Percentiles rank a stretch among this genome's conserved stretches.
phyloP scores from a whole-genome alignment of 139 green algal genomes.

The Chlamydomonas schloesseri region DNA sequence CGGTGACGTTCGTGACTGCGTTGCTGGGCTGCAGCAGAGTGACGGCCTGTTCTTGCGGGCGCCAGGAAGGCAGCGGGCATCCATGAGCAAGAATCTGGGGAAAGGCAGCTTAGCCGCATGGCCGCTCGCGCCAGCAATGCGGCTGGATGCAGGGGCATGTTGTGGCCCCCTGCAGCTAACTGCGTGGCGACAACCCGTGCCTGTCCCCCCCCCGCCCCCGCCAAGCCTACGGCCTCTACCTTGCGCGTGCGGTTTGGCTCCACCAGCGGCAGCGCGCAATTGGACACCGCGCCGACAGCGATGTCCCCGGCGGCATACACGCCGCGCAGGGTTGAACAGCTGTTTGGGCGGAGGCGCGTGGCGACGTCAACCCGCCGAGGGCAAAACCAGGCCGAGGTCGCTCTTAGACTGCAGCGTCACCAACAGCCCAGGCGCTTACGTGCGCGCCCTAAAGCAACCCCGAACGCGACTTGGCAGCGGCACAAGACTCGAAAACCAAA shows the following conservation, averaged over 20 bases:
- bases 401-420: no score
- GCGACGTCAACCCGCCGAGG: no score
- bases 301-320: neutral
- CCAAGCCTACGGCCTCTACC: no score
- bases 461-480: no score
- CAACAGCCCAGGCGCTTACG: no score
- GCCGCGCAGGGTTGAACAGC: neutral
- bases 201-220: no score
- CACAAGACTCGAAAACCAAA: neutral
- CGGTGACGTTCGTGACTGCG: conserved; percentile 19
- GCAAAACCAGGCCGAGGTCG: no score
- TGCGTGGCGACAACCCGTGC: neutral
- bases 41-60: neutral
- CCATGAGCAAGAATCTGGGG: no score
- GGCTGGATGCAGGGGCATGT: neutral
- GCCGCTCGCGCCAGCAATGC: neutral
- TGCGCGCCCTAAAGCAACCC: no score
- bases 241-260: neutral
- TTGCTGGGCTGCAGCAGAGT: conserved; percentile 34
- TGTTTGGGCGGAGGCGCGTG: neutral
- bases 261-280: neutral
- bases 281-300: neutral
- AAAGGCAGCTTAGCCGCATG: no score
- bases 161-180: neutral
- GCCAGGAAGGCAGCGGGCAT: no score